Evolutionary conservation across 2,329 filamentous ascomycete genomes (phyloP).

Genomic region (Byssoonygena ceratinophila): DNA sequence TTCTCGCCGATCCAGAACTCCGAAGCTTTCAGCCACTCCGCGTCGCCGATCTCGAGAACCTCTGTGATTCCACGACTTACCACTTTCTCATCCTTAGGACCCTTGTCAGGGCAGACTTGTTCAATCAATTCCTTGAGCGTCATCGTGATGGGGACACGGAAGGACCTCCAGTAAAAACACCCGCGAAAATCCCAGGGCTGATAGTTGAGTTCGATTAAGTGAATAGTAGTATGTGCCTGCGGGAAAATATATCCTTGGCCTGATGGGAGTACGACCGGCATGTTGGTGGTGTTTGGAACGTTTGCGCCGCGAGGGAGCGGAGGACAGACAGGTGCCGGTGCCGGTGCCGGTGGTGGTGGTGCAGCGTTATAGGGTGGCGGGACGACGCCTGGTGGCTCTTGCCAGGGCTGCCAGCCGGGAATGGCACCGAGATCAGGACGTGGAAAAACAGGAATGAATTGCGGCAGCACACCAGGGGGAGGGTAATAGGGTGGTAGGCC

Average conservation of each 20-base stretch:
- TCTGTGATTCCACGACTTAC: constrained; percentile 46
- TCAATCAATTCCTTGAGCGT: constrained; percentile 49
- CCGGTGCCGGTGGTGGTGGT: constrained; percentile 3
- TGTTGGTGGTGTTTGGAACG: constrained; percentile 44
- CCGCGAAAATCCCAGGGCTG: constrained; percentile 28
- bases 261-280: constrained; percentile 38
- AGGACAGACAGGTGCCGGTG: constrained; percentile 14
- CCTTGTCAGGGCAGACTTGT: constrained; percentile 49
- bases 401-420: constrained; percentile 14
- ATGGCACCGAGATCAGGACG: constrained; percentile 6
- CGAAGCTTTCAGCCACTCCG: constrained; percentile 50
- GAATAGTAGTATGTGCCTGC: constrained; percentile 47
- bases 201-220: constrained; percentile 43
- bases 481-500: background rate
- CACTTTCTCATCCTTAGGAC: constrained; percentile 17
- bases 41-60: constrained; percentile 45
- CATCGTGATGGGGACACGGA: constrained; percentile 45
- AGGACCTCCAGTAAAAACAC: constrained; percentile 39
- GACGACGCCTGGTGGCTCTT: background rate
- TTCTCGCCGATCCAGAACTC: constrained; percentile 39
- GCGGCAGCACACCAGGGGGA: constrained; percentile 9
- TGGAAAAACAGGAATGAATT: constrained; percentile 12
- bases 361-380: constrained; percentile 5
- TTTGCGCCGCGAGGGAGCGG: constrained; percentile 43
- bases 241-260: constrained; percentile 56